A percentile compares a stretch with the other conserved stretches of the same genome.
Evolutionary conservation across 2,329 filamentous ascomycete species (phyloP).

Genomic region (Penicillium sp.): DNA sequence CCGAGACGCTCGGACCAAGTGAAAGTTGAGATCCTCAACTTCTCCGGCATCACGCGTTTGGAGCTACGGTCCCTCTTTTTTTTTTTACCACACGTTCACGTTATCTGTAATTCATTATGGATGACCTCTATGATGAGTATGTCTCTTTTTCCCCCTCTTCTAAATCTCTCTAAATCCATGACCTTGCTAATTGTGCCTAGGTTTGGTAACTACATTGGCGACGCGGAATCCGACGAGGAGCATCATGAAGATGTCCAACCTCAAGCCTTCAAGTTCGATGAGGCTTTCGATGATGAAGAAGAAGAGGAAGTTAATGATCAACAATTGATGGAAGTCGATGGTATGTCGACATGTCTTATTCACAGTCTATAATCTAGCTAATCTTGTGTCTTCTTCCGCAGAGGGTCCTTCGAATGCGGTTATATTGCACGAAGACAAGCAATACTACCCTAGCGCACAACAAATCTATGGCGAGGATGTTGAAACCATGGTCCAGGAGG

Average conservation of each 20-base stretch:
- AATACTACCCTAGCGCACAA: constrained; percentile 97
- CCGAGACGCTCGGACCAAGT: constrained; percentile 21
- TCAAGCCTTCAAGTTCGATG: constrained; percentile 75
- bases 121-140: constrained; percentile 96
- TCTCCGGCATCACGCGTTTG: constrained; percentile 21
- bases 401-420: constrained; percentile 93
- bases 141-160: constrained; percentile 6
- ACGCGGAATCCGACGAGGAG: constrained; percentile 86
- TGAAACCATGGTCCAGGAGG: constrained; percentile 93
- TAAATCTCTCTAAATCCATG: constrained; percentile 3
- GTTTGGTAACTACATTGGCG: constrained; percentile 98
- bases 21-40: constrained; percentile 23
- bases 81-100: constrained; percentile 23
- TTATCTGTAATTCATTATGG: constrained; percentile 56
- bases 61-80: constrained; percentile 12
- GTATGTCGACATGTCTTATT: constrained; percentile 43
- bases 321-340: constrained; percentile 91
- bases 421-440: constrained; percentile 98
- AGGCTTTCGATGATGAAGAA: constrained; percentile 63
- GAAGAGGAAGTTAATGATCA: constrained; percentile 66
- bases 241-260: constrained; percentile 70
- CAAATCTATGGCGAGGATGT: constrained; percentile 94
- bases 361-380: constrained; percentile 18
- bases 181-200: constrained; percentile 47
- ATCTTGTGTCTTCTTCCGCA: constrained; percentile 47